Percentiles rank a stretch among this genome's conserved stretches.
Evolutionary conservation across 768 basidiomycete species (phyloP).

Genomic region (Mycena vulgaris): DNA sequence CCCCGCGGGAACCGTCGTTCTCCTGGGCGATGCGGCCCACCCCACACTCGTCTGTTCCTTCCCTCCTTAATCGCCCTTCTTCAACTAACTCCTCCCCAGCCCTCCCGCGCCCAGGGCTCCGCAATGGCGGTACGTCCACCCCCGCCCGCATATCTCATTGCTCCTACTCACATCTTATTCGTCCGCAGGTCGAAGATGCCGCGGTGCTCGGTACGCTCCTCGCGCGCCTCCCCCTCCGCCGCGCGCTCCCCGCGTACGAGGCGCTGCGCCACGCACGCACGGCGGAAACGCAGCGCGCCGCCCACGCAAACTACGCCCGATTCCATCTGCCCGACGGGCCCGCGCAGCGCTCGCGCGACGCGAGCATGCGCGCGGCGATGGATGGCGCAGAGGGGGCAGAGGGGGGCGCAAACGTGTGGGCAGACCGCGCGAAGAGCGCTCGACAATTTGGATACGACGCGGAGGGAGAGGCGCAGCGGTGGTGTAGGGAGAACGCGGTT

Average conservation of each 20-base stretch:
- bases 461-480: constrained; percentile 64
- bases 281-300: constrained; percentile 62
- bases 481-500: constrained; percentile 51
- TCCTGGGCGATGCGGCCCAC: constrained; percentile 72
- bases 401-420: constrained; percentile 68
- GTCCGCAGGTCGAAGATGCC: constrained; percentile 65
- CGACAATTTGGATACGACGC: constrained; percentile 71
- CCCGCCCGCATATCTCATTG: background rate
- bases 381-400: constrained; percentile 47
- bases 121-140: constrained; percentile 65
- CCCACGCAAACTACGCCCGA: constrained; percentile 65
- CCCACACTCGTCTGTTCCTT: constrained; percentile 58
- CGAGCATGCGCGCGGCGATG: constrained; percentile 67
- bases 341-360: constrained; percentile 67
- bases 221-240: constrained; percentile 58
- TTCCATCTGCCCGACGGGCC: constrained; percentile 75
- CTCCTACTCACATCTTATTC: background rate
- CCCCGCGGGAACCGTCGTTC: constrained; percentile 55
- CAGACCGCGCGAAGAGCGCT: constrained; percentile 64
- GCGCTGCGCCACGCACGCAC: constrained; percentile 66
- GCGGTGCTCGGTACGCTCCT: constrained; percentile 67
- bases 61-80: background rate
- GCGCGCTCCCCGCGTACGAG: constrained; percentile 69
- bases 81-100: constrained; percentile 46
- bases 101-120: constrained; percentile 69